A percentile compares a stretch with the other conserved stretches of the same genome.
Evolutionary conservation across 768 basidiomycete species (phyloP).

Genomic region (Mycena indigotica): DNA sequence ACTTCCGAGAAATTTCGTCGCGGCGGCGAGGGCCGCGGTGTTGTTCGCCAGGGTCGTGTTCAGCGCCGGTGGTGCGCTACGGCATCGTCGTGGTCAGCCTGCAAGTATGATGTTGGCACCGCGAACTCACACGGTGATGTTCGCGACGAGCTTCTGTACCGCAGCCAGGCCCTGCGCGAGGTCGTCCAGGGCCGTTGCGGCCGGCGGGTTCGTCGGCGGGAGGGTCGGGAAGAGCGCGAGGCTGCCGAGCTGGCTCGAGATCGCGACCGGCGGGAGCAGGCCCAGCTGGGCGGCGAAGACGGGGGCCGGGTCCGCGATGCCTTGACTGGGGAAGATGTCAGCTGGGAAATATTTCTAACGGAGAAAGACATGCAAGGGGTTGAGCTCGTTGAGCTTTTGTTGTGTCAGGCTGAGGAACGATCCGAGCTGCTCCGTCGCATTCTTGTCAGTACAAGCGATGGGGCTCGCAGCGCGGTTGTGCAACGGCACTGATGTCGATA

Average conservation of each 20-base stretch:
- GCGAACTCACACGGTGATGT: not conserved
- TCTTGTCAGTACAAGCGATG: not conserved
- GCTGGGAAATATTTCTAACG: not conserved
- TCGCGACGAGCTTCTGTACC: not conserved
- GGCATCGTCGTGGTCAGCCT: not conserved
- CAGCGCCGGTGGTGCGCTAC: not conserved
- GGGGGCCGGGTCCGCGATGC: not conserved
- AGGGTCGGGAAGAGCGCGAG: not conserved
- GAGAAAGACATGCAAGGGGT: not conserved
- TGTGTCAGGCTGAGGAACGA: not conserved
- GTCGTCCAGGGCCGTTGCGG: not conserved
- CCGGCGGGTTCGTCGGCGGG: not conserved
- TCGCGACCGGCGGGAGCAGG: not conserved
- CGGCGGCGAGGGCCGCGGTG: not conserved
- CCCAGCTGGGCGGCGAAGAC: not conserved
- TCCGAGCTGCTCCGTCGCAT: not conserved
- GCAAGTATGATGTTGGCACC: not conserved
- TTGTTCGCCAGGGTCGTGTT: not conserved
- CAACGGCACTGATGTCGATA: not conserved
- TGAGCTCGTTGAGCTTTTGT: not conserved
- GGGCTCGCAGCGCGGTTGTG: not conserved
- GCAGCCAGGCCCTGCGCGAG: not conserved
- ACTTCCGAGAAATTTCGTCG: not conserved
- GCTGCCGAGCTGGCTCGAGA: not conserved
- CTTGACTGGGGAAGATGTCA: not conserved